These are phyloP conservation scores for Liriodendron chinense DNA, from an alignment of 164 flowering plant species.

Conservation along the genomic window DNA sequence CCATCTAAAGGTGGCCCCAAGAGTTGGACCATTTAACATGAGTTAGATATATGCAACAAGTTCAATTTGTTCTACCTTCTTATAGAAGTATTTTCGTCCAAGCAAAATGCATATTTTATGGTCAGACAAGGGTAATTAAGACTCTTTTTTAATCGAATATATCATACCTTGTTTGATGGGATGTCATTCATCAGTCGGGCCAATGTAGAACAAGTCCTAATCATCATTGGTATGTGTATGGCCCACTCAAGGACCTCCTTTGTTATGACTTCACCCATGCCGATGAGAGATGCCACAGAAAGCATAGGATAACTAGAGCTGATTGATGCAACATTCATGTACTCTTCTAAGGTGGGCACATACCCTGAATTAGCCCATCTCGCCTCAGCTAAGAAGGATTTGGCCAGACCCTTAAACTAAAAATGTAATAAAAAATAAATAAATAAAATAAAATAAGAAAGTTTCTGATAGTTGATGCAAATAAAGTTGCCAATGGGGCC, in stretches of 20 bases:
- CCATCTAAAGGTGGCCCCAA: too few species aligned
- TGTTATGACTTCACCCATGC: not conserved
- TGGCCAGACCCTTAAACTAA: not conserved
- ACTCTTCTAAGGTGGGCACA: not conserved
- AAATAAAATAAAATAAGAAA: too few species aligned
- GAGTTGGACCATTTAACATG: too few species aligned
- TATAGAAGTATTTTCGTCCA: too few species aligned
- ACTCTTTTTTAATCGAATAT: too few species aligned
- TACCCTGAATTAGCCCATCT: not conserved
- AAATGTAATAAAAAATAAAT: not conserved
- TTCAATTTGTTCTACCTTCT: too few species aligned
- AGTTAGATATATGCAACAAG: too few species aligned
- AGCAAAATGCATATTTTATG: too few species aligned
- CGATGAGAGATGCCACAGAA: not conserved
- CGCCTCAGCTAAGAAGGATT: not conserved
- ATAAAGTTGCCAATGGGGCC: too few species aligned
- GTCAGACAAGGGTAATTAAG: too few species aligned
- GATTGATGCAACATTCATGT: not conserved
- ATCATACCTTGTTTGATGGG: conserved; percentile 1
- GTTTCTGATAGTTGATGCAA: too few species aligned
- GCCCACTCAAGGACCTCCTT: conserved; percentile 1
- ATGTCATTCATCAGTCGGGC: conserved; percentile 3
- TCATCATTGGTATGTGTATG: not conserved
- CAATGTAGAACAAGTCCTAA: not conserved
- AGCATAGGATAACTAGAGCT: not conserved